A percentile compares a stretch with the other conserved stretches of the same genome.
Evolutionary conservation across 1,139 yeast genomes (phyloP).

Genomic region (Sugiyamaella neomexicana): DNA sequence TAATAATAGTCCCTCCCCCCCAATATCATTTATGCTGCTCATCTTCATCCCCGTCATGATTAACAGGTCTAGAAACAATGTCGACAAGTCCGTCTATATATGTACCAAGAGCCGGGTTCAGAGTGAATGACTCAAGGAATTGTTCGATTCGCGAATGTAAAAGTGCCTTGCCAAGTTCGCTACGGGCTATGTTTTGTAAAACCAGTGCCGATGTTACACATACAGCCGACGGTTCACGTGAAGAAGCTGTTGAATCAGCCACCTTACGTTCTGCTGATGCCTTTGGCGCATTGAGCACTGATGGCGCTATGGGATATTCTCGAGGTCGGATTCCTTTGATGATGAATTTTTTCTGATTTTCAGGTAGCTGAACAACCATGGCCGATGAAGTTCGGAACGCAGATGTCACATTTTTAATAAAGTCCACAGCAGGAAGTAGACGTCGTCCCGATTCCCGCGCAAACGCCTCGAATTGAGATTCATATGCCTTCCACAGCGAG

Average conservation of each 20-base stretch:
- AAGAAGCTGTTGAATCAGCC: slow-evolving; percentile 12
- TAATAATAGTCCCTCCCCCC: no score
- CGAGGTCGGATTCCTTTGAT: slow-evolving; percentile 87
- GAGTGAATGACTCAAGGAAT: slow-evolving; percentile 31
- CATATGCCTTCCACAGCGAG: slow-evolving; percentile 94
- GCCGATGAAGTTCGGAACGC: slow-evolving; percentile 94
- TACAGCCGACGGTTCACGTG: slow-evolving; percentile 37
- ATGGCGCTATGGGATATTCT: slow-evolving; percentile 48
- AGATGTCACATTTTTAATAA: slow-evolving; percentile 86
- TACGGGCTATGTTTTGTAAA: slow-evolving; percentile 42
- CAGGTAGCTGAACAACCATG: slow-evolving; percentile 67
- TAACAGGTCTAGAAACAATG: slow-evolving; percentile 7
- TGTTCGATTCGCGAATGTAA: slow-evolving; percentile 31
- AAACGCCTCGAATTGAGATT: slow-evolving; percentile 67
- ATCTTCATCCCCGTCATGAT: slow-evolving; percentile 12
- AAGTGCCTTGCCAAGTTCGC: slow-evolving; percentile 37
- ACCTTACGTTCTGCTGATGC: slow-evolving; percentile 14
- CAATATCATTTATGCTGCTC: slow-evolving; percentile 8
- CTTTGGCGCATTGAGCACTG: slow-evolving; percentile 27
- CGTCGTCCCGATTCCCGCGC: slow-evolving; percentile 49
- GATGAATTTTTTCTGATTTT: slow-evolving; percentile 74
- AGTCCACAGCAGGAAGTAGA: slow-evolving; percentile 91
- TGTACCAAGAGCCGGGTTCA: slow-evolving; percentile 30
- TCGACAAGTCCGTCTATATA: slow-evolving; percentile 32
- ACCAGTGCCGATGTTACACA: slow-evolving; percentile 42